phyloP scores from a whole-genome alignment of 2,329 filamentous ascomycete species.

The Didymella pinodella region DNA sequence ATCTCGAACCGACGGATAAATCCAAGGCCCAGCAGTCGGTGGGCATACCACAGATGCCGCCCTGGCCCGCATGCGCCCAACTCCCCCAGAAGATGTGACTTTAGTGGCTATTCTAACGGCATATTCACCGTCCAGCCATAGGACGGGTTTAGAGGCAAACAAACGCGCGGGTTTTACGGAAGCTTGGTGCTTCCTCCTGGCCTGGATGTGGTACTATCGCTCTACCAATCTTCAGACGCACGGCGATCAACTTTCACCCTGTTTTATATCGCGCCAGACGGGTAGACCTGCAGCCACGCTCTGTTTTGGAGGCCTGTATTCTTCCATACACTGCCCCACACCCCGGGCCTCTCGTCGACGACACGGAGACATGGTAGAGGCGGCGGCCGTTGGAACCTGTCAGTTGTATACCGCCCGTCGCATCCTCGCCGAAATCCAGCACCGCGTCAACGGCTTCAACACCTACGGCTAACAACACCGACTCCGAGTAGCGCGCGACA shows the following conservation, averaged over 20 bases:
- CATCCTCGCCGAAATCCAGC: conserved; percentile 51
- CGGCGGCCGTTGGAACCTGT: conserved; percentile 38
- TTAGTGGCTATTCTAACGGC: conserved; percentile 43
- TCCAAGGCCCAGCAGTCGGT: conserved; percentile 36
- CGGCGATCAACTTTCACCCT: conserved; percentile 41
- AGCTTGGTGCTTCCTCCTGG: conserved; percentile 41
- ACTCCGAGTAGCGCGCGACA: conserved; percentile 24
- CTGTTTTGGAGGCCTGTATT: conserved; percentile 37
- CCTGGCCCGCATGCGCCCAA: conserved; percentile 35
- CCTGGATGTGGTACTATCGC: conserved; percentile 44
- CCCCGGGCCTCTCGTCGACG: conserved; percentile 31
- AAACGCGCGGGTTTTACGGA: conserved; percentile 46
- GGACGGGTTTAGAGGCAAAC: conserved; percentile 39
- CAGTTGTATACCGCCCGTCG: conserved; percentile 51
- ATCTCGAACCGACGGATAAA: conserved; percentile 42
- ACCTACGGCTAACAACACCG: conserved; percentile 48
- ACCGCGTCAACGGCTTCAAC: conserved; percentile 55
- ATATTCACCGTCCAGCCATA: conserved; percentile 52
- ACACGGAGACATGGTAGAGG: conserved; percentile 49
- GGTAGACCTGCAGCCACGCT: conserved; percentile 31
- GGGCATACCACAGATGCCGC: conserved; percentile 30
- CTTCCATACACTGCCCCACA: conserved; percentile 39
- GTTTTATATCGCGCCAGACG: conserved; percentile 41
- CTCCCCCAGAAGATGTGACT: conserved; percentile 36
- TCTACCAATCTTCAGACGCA: conserved; percentile 45